Conservation (phyloP, 2,329 filamentous ascomycete genomes). For the Acrocalymma vagum region DNA sequence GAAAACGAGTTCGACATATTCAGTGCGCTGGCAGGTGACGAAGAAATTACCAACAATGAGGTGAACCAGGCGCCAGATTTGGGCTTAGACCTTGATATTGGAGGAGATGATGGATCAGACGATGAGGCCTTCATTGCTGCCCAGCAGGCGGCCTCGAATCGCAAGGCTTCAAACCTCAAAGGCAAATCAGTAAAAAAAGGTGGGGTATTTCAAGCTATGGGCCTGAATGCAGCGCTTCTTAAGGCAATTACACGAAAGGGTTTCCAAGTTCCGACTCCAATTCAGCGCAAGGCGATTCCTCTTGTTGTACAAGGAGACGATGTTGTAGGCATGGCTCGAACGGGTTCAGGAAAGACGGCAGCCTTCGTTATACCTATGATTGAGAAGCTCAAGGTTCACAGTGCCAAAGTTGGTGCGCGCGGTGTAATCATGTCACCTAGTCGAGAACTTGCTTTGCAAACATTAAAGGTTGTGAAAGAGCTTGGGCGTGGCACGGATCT, state of each 20-base stretch:
- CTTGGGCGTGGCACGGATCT: conserved; percentile 89
- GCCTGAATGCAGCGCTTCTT: conserved; percentile 81
- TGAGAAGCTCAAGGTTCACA: conserved; percentile 88
- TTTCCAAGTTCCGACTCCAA: conserved; percentile 94
- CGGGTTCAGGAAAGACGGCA: conserved; percentile 98
- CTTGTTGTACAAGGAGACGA: conserved; percentile 89
- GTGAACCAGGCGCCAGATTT: conserved; percentile 44
- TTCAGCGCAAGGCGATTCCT: conserved; percentile 96
- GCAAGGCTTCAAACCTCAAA: conserved; percentile 83
- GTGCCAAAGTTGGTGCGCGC: conserved; percentile 82
- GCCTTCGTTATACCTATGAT: conserved; percentile 99
- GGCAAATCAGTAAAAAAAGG: conserved; percentile 91
- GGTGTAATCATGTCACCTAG: conserved; percentile 91
- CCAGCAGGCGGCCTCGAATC: conserved; percentile 84
- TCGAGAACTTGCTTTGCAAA: conserved; percentile 93
- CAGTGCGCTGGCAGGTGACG: conserved; percentile 74
- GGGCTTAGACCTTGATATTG: conserved; percentile 48
- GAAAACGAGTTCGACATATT: conserved; percentile 94
- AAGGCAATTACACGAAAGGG: conserved; percentile 94
- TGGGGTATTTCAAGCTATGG: conserved; percentile 96
- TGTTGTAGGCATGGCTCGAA: conserved; percentile 98
- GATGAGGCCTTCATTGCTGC: conserved; percentile 93
- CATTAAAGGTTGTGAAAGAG: conserved; percentile 95
- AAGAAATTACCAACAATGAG: conserved; percentile 57
- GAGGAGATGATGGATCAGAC: conserved; percentile 64